Evolutionary conservation across 352 stramenopile genomes (phyloP), one percentile per base, ranked within the genome.

Genomic region (Saprolegnia parasitica): DNA sequence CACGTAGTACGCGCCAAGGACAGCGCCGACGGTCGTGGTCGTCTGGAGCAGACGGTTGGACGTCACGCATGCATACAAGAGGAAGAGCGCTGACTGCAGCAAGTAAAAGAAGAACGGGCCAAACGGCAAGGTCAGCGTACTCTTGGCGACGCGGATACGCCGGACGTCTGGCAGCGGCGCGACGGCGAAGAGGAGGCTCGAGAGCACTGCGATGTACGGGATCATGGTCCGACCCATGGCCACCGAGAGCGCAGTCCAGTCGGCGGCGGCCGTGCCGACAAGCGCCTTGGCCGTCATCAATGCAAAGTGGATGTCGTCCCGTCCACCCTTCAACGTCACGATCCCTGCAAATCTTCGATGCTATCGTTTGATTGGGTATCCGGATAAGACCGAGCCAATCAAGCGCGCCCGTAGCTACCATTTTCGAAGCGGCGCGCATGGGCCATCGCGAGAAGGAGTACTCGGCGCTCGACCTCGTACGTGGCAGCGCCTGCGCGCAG

Each of bases 41-140:
- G 72, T 71, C 39, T 75, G 76, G 73, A 93, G 85, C 35, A 93
- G 61, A 26, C 67, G 24, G 47, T 93, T 91, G 24, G 73, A 63
- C 23, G 80, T 91, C 55, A 78, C 85, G 55, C 78, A 87, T 15
- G 72, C 82, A 65, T 93, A 91, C 56, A 93, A 74, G 55, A 83
- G 84, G 74, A 90, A 90, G 65, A 91, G 90, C n/a, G 89, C 61
- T n/a, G 77, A 90, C 73, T 89, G 79, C 64, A 93, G 75, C 39
- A 91, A 87, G 76, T 88, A 93, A 74, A 91, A 91, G 72, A 90
- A 93, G 71, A 91, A 91, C 6, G 84, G 86, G 39, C 80, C 82
- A 68, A 91, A 91, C 54, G 84, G 75, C 72, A 88, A 91, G 75
- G 90, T 82, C 46, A 91, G 70, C 49, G 86, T 93, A 66, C 78